These are phyloP conservation scores for Colletotrichum simmondsii DNA, from an alignment of 2,329 filamentous ascomycete species.

Conservation along the genomic window DNA sequence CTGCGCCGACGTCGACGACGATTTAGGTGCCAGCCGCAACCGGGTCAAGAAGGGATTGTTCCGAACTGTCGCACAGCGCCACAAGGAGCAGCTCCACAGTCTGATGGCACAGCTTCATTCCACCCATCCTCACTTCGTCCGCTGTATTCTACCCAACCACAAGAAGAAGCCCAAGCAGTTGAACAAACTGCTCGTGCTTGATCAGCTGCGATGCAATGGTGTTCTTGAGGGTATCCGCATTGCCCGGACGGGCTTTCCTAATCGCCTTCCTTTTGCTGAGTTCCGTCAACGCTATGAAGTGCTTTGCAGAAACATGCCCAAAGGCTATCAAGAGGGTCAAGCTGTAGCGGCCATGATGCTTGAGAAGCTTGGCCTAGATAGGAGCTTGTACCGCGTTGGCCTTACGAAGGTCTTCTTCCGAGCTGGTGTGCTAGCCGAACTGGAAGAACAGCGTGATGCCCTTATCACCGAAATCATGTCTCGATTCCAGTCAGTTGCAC, in stretches of 20 bases:
- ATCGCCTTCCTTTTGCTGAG: conserved; percentile 89
- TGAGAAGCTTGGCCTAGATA: conserved; percentile 87
- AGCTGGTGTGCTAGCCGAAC: conserved; percentile 92
- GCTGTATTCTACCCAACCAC: conserved; percentile 97
- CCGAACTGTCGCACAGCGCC: conserved; percentile 93
- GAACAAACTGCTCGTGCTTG: conserved; percentile 89
- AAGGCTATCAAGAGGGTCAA: conserved; percentile 91
- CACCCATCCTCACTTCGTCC: conserved; percentile 97
- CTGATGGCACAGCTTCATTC: conserved; percentile 94
- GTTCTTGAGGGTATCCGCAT: conserved; percentile 99
- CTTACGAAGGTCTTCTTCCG: conserved; percentile 98
- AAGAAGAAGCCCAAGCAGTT: conserved; percentile 97
- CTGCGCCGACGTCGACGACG: conserved; percentile 85
- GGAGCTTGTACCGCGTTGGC: conserved; percentile 88
- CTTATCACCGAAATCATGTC: conserved; percentile 95
- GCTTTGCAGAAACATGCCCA: conserved; percentile 87
- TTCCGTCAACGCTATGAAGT: conserved; percentile 98
- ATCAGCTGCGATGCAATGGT: conserved; percentile 98
- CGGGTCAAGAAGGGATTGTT: conserved; percentile 98
- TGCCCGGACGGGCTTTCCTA: conserved; percentile 95
- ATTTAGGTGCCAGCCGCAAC: conserved; percentile 72
- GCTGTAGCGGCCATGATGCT: conserved; percentile 87
- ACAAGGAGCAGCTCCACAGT: conserved; percentile 98
- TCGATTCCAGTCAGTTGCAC: conserved; percentile 89
- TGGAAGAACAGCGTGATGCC: conserved; percentile 94